These are phyloP conservation scores for Ganoderma lucidum DNA, from an alignment of 1,284 basidiomycete genomes.

Conservation along the genomic window DNA sequence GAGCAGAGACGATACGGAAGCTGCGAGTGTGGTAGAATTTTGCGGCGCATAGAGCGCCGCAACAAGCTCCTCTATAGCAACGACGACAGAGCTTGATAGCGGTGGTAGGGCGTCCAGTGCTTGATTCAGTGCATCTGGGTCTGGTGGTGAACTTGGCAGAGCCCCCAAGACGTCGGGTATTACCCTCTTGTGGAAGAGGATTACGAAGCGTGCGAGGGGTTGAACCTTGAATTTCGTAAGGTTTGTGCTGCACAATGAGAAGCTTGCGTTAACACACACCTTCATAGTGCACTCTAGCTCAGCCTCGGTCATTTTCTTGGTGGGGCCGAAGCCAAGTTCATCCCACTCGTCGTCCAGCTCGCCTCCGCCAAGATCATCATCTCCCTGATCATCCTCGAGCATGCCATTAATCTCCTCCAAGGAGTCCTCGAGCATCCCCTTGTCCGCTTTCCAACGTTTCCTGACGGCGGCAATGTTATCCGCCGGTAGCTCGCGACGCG, in stretches of 20 bases:
- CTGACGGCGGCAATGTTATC: slow-evolving; percentile 68
- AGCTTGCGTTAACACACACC: slow-evolving; percentile 28
- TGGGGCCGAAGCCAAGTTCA: slow-evolving; percentile 62
- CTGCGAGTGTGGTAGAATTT: slow-evolving; percentile 49
- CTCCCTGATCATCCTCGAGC: slow-evolving; percentile 46
- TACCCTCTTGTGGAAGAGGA: slow-evolving; percentile 70
- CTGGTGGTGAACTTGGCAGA: slow-evolving; percentile 27
- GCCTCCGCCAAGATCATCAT: slow-evolving; percentile 37
- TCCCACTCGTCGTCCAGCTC: slow-evolving; percentile 62
- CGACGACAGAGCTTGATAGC: slow-evolving; percentile 56
- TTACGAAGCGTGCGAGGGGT: slow-evolving; percentile 63
- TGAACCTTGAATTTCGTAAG: slow-evolving; percentile 53
- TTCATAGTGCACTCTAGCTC: slow-evolving; percentile 41
- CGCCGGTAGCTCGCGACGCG: slow-evolving; percentile 58
- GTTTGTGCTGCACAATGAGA: neutral
- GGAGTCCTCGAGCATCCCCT: slow-evolving; percentile 67
- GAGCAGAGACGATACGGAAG: slow-evolving; percentile 49
- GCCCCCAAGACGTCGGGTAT: slow-evolving; percentile 55
- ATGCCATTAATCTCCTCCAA: slow-evolving; percentile 65
- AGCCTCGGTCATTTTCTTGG: slow-evolving; percentile 39
- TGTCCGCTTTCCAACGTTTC: slow-evolving; percentile 62
- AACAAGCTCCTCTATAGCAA: slow-evolving; percentile 69
- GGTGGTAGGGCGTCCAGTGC: slow-evolving; percentile 58
- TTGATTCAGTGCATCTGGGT: slow-evolving; percentile 35
- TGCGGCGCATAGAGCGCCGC: slow-evolving; percentile 71